Base-by-base conservation (phyloP, 768 basidiomycete species). In the Termitomyces sp. region DNA sequence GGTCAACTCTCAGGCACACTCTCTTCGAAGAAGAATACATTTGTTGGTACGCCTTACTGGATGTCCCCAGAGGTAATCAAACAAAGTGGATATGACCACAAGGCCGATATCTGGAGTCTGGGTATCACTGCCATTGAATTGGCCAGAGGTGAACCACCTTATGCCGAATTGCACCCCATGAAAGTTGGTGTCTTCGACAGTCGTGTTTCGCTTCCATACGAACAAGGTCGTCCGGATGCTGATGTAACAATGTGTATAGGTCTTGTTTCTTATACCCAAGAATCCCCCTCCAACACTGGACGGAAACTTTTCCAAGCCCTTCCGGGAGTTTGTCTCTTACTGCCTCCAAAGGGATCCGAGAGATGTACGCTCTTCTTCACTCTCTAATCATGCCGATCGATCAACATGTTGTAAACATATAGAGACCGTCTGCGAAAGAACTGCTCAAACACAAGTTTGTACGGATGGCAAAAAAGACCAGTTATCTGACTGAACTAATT, bases 61-160 rank as follows among this genome's bases (percentile, higher is more conserved):
- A 99, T 99, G 97, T 94, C 93, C 7, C 97, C 97, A 6, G 97
- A 99, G 70, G 95, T 98, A 26, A 99, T 99, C 78, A 98, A 98
- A 72, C 97, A 99, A 75, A 96, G 94, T 58, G 97, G 97, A 4
- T 99, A 99, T 74, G 97, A 98, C 68, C 91, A 95, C 71, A 98
- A 98, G 70, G 97, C 97, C 16, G 97, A 99, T 72, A 98, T 99
- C 51, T 99, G 97, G 97, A 93, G 91, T 72, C 75, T 99, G 62
- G 97, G 96, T 14, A 96, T 96, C 66, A 99, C 97, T 7, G 92
- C 94, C 33, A 98, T 98, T 64, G 97, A 99, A 71, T 79, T 99
- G 66, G 97, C 97, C 1, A 95, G 90, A 72, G 96, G 96, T 32
- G 96, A 98, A 70, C 97, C 97, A 40, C 97, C 97, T 2, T 98